Evolutionary conservation across 768 basidiomycete species (phyloP).

Genomic region (Boletus vermiculosoides): DNA sequence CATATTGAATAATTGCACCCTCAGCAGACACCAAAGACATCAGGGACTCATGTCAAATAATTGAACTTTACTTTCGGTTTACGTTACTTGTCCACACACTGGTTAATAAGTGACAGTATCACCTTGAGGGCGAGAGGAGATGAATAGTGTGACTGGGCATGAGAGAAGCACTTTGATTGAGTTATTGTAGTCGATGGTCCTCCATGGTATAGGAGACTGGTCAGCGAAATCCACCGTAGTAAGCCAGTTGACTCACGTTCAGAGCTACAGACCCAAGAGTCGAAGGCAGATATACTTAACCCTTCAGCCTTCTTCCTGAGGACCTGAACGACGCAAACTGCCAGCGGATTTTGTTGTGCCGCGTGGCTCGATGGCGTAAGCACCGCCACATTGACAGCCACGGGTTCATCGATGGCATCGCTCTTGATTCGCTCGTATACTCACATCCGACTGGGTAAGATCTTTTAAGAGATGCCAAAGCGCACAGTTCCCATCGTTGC

Average conservation of each 20-base stretch:
- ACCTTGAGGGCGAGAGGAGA: not conserved
- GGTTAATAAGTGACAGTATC: not conserved
- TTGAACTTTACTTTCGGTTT: not conserved
- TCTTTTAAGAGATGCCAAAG: not conserved
- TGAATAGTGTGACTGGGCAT: not conserved
- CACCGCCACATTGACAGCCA: not conserved
- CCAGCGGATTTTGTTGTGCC: not conserved
- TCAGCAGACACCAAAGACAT: too few species aligned
- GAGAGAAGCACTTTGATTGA: not conserved
- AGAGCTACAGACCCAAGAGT: not conserved
- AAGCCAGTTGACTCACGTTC: too few species aligned
- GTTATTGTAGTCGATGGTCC: too few species aligned
- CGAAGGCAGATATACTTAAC: not conserved
- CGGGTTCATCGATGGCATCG: too few species aligned
- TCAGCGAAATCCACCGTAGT: too few species aligned
- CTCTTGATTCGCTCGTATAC: not conserved
- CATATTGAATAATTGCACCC: too few species aligned
- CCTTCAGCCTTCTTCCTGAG: too few species aligned
- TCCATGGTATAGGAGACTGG: too few species aligned
- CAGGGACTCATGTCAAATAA: not conserved
- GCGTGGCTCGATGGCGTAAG: not conserved
- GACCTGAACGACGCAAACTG: not conserved
- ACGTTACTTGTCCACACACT: not conserved
- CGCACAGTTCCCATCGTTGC: not conserved
- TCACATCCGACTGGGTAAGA: not conserved